A percentile compares a stretch with the other conserved stretches of the same genome.
Evolutionary conservation across 768 basidiomycete genomes (phyloP).

Genomic region (Pleurotus cornucopiae): DNA sequence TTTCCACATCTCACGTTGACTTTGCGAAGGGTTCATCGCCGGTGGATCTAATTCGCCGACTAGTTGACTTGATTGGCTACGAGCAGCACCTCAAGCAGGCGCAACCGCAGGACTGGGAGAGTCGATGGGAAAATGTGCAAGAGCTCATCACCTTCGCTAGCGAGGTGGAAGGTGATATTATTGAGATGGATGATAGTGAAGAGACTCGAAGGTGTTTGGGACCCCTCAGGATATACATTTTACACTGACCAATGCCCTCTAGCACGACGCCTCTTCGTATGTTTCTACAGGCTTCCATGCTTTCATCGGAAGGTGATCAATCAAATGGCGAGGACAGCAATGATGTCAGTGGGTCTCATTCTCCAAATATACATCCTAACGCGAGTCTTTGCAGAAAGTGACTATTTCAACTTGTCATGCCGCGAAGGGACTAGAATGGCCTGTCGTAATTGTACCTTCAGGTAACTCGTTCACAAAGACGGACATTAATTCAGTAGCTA

Average conservation of each 20-base stretch:
- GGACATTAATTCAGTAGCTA: neutral
- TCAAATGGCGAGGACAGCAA: slow-evolving; percentile 46
- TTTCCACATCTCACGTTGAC: neutral
- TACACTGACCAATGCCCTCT: neutral
- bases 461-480: slow-evolving; percentile 30
- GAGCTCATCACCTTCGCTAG: slow-evolving; percentile 79
- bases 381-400: slow-evolving; percentile 53
- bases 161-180: slow-evolving; percentile 37
- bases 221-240: too few species aligned
- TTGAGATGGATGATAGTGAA: too few species aligned
- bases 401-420: slow-evolving; percentile 84
- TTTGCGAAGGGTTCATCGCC: slow-evolving; percentile 51
- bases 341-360: slow-evolving; percentile 28
- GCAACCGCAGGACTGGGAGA: slow-evolving; percentile 63
- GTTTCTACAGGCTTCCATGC: slow-evolving; percentile 78
- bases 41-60: slow-evolving; percentile 53
- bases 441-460: slow-evolving; percentile 78
- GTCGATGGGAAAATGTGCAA: slow-evolving; percentile 81
- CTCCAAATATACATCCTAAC: neutral
- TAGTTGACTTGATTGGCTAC: slow-evolving; percentile 60
- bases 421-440: slow-evolving; percentile 92
- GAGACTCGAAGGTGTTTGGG: too few species aligned
- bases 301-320: slow-evolving; percentile 75
- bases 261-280: slow-evolving; percentile 58
- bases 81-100: slow-evolving; percentile 65